phyloP scores from a whole-genome alignment of 2,329 filamentous ascomycete species.

The Kalaharituber pfeilii region DNA sequence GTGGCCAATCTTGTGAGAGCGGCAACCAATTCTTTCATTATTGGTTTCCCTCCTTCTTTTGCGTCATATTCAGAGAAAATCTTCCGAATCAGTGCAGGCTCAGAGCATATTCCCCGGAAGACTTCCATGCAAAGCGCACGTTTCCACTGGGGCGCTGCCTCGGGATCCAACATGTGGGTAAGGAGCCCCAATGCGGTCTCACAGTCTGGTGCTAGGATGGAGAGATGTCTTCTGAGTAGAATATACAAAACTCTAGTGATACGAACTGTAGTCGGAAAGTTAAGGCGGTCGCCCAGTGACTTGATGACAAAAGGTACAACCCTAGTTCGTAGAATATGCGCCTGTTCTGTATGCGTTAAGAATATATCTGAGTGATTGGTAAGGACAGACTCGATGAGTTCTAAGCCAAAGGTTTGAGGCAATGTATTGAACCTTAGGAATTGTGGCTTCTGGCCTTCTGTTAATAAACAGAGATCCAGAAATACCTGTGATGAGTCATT shows the following conservation, averaged over 20 bases:
- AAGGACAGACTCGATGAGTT: slow-evolving; percentile 80
- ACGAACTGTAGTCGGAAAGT: slow-evolving; percentile 67
- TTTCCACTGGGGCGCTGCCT: slow-evolving; percentile 63
- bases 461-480: slow-evolving; percentile 73
- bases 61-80: slow-evolving; percentile 70
- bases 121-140: slow-evolving; percentile 80
- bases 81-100: slow-evolving; percentile 57
- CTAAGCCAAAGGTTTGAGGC: slow-evolving; percentile 67
- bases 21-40: slow-evolving; percentile 67
- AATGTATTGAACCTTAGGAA: slow-evolving; percentile 66
- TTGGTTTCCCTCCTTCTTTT: slow-evolving; percentile 50
- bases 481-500: slow-evolving; percentile 42
- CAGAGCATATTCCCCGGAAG: slow-evolving; percentile 67
- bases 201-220: slow-evolving; percentile 57
- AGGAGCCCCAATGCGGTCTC: slow-evolving; percentile 66
- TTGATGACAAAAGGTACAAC: slow-evolving; percentile 72
- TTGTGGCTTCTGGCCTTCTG: slow-evolving; percentile 65
- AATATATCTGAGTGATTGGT: slow-evolving; percentile 74
- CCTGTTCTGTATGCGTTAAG: slow-evolving; percentile 58
- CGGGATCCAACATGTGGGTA: slow-evolving; percentile 75
- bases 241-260: slow-evolving; percentile 70
- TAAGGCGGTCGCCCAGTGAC: slow-evolving; percentile 57
- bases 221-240: slow-evolving; percentile 59
- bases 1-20: slow-evolving; percentile 84
- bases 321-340: slow-evolving; percentile 55